Conservation (phyloP, 352 stramenopile genomes). For the Globisporangium paddicum region DNA sequence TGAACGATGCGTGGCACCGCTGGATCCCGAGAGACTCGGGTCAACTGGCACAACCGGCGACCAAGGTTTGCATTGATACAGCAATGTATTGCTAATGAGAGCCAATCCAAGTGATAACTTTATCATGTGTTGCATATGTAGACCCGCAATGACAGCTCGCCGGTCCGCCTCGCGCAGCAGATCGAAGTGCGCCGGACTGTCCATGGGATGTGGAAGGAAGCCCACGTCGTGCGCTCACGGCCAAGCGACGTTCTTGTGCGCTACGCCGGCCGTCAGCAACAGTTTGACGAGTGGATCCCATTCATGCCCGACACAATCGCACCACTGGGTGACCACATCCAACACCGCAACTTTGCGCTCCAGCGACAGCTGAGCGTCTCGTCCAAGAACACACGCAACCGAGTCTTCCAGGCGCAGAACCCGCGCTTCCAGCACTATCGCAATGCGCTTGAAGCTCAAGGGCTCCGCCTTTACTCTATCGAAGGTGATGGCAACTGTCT, state of each 20-base stretch:
- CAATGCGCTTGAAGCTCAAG: conserved; percentile 35
- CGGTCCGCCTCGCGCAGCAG: conserved; percentile 60
- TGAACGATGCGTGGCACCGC: conserved; percentile 72
- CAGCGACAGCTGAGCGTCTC: conserved; percentile 46
- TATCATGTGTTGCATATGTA: conserved; percentile 6
- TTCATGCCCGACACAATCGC: conserved; percentile 55
- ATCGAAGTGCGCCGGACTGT: conserved; percentile 55
- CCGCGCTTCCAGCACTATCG: conserved; percentile 76
- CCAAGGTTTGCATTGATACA: conserved; percentile 31
- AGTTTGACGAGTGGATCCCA: conserved; percentile 71
- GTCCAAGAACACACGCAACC: conserved; percentile 29
- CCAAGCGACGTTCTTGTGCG: conserved; percentile 52
- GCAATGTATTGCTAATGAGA: neutral
- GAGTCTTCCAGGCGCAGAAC: conserved; percentile 68
- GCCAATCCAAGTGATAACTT: neutral
- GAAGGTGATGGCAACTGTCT: conserved; percentile 97
- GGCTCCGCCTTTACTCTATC: conserved; percentile 58
- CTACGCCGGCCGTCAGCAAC: conserved; percentile 55
- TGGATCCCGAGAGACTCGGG: conserved; percentile 66
- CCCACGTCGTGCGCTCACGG: conserved; percentile 41
- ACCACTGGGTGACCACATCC: conserved; percentile 55
- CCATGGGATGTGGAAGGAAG: conserved; percentile 58
- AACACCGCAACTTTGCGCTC: conserved; percentile 12
- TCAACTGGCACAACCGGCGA: conserved; percentile 45
- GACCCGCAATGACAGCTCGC: conserved; percentile 48